A percentile compares a stretch with the other conserved stretches of the same genome.
Conservation (phyloP, 345 rosid genomes). For the Fremontodendron californicum region DNA sequence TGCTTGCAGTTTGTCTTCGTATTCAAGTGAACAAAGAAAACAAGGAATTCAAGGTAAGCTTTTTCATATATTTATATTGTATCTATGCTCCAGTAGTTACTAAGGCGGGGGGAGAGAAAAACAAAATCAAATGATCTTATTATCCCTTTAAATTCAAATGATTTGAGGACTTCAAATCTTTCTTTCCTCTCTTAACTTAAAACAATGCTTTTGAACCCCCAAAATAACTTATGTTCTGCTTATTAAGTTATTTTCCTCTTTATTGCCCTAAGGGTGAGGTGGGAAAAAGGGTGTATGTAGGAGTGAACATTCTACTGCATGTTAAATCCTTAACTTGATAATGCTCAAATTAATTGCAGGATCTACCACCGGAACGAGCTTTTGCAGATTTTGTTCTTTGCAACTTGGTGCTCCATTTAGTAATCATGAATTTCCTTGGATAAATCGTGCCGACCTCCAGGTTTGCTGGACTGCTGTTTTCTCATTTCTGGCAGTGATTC, state of each 20-base stretch:
- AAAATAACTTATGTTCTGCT: background rate
- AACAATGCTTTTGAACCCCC: background rate
- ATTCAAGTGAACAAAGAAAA: slow-evolving; percentile 99
- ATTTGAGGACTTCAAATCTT: background rate
- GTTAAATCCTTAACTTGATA: background rate
- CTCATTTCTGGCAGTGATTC: background rate
- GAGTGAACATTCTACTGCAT: background rate
- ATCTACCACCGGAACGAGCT: slow-evolving; percentile 73
- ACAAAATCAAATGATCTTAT: background rate
- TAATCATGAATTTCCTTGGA: slow-evolving; percentile 73
- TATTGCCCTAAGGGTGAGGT: background rate
- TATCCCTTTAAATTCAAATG: background rate
- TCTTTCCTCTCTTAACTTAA: background rate
- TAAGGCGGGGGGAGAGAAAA: background rate
- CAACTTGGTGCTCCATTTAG: slow-evolving; percentile 87
- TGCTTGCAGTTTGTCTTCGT: slow-evolving; percentile 78
- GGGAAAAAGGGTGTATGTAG: background rate
- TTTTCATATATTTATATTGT: background rate
- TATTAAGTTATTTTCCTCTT: background rate
- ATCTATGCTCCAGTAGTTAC: background rate
- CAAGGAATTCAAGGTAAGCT: slow-evolving; percentile 85
- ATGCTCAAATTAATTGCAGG: slow-evolving; percentile 32
- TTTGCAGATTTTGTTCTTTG: slow-evolving; percentile 84
- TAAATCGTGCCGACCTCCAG: background rate
- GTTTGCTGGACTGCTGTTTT: background rate